Evolutionary conservation across 2,329 filamentous ascomycete species (phyloP), one percentile per base, ranked within the genome.

Genomic region (Pyrenophora teres): DNA sequence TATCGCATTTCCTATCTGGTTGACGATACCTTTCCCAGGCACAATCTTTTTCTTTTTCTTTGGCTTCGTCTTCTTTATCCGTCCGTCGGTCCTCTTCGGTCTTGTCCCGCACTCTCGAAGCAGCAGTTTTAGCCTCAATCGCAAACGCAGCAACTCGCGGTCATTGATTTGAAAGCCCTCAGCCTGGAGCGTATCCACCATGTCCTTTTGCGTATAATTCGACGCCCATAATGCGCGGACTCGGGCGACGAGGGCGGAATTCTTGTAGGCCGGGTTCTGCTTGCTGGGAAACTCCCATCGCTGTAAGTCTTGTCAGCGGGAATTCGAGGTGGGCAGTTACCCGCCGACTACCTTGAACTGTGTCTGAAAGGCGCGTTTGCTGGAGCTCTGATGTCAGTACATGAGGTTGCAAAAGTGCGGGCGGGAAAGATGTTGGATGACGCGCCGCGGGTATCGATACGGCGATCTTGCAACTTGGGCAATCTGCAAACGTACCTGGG

Each of bases 271-370:
- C 0, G 86, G 85, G 53, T 87, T 85, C 61, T 89, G 85, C 70
- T 90, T 90, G 51, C 81, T 83, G 12, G 89, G 89, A 62, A 94
- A 93, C 6, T 84, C 82, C 90, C 90, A 94, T 69, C 84, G 80
- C 67, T 75, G 25, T 32, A 5, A 16, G 56, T 10, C 12, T n/a
- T 19, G 35, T 64, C 42, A 65, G 50, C 54, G 9, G 23, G 19
- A 13, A 25, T n/a, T 21, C 7, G 40, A 16, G 19, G 15, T n/a
- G 32, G 32, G 37, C 8, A 33, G 4, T 27, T n/a, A 27, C n/a
- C 18, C 13, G 35, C 18, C 36, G 16, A 18, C 43, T 55, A 71
- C 72, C 59, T 86, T 87, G 74, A 92, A 90, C 62, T 91, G 87
- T 3, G 81, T 85, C 71, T 91, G 88, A 56, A 87, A 90, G 37